A percentile compares a stretch with the other conserved stretches of the same genome.
Evolutionary conservation across 2,329 filamentous ascomycete genomes (phyloP).

Genomic region (Coleophoma cylindrospora): DNA sequence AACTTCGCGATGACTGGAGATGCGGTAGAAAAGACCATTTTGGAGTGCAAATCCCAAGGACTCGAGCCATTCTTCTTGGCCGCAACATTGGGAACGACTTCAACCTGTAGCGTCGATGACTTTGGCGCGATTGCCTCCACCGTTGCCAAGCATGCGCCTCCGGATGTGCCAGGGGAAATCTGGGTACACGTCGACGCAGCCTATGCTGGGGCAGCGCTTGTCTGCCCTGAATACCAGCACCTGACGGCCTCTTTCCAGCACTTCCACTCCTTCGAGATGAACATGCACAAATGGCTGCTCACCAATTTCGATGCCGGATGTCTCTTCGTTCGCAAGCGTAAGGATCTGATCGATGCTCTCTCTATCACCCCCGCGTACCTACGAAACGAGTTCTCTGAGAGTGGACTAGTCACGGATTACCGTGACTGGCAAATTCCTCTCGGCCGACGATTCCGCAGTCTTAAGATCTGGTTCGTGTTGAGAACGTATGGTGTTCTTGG

Average conservation of each 20-base stretch:
- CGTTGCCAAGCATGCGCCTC: conserved; percentile 30
- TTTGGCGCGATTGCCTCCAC: conserved; percentile 41
- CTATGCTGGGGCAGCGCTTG: conserved; percentile 80
- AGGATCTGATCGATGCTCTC: conserved; percentile 74
- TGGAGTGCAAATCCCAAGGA: conserved; percentile 60
- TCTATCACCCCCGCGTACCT: conserved; percentile 79
- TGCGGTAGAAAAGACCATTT: conserved; percentile 56
- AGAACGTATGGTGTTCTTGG: conserved; percentile 76
- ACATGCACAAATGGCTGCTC: conserved; percentile 96
- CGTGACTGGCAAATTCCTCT: conserved; percentile 96
- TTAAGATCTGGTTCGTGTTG: conserved; percentile 96
- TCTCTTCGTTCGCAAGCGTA: conserved; percentile 71
- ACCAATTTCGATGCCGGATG: conserved; percentile 87
- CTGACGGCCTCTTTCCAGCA: conserved; percentile 54
- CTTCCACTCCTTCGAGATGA: conserved; percentile 89
- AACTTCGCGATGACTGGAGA: conserved; percentile 67
- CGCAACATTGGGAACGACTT: conserved; percentile 78
- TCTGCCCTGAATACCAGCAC: conserved; percentile 76
- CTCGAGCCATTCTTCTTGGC: conserved; percentile 85
- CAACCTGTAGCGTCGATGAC: conserved; percentile 83
- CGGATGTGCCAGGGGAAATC: conserved; percentile 44
- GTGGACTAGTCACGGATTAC: conserved; percentile 86
- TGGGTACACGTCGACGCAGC: conserved; percentile 96
- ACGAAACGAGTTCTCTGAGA: conserved; percentile 73
- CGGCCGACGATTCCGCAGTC: conserved; percentile 76